Conservation (phyloP, 2,329 filamentous ascomycete genomes). For the Xylaria sp. region DNA sequence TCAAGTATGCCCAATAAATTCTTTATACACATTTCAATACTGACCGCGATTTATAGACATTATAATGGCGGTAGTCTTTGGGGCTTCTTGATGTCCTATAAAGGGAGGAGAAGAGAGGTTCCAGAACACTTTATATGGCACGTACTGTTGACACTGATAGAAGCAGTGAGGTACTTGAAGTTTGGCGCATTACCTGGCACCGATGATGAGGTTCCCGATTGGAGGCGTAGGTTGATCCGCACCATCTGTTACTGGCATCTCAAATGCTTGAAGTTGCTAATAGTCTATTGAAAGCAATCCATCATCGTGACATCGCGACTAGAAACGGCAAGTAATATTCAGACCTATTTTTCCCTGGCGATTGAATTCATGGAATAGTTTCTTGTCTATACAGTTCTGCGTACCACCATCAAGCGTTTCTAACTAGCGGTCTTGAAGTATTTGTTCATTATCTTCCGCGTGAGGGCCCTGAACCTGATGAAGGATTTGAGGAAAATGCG, state of each 20-base stretch:
- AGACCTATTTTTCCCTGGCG: not conserved
- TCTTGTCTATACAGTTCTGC: not conserved
- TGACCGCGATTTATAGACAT: not conserved
- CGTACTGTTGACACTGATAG: constrained; percentile 1
- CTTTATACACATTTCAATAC: not conserved
- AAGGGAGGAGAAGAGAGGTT: not conserved
- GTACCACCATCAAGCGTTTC: not conserved
- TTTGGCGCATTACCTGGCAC: constrained; percentile 7
- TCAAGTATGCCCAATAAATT: not conserved
- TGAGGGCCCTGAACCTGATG: not conserved
- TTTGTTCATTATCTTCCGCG: not conserved
- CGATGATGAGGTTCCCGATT: constrained; percentile 1
- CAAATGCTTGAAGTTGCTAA: not conserved
- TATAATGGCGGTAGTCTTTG: constrained; percentile 5
- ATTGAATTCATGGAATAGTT: not conserved
- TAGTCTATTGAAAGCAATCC: not conserved
- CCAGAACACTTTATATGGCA: constrained; percentile 17
- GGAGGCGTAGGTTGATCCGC: not conserved
- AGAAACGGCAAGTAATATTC: not conserved
- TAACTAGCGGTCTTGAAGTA: not conserved
- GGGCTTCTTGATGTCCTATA: fast-evolving
- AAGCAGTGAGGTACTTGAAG: constrained; percentile 14
- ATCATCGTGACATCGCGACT: not conserved
- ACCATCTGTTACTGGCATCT: not conserved
- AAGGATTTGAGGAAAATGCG: constrained; percentile 8